These are phyloP conservation scores for Rutstroemia sydowiana DNA, from an alignment of 2,329 filamentous ascomycete genomes.

Conservation along the genomic window DNA sequence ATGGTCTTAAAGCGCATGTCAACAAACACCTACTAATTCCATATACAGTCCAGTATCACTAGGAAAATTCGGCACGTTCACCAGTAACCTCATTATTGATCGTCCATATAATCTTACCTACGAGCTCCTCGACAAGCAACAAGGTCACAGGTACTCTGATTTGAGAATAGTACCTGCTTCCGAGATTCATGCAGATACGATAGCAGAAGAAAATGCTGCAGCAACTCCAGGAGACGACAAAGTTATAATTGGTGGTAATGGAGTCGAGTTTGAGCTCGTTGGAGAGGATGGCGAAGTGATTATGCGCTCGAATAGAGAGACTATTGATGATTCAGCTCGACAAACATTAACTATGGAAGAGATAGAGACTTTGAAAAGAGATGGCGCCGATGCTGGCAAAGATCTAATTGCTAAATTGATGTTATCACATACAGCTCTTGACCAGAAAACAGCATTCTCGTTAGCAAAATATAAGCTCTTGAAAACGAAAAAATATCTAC, in stretches of 20 bases:
- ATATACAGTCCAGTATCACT: conserved; percentile 67
- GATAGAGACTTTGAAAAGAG: conserved; percentile 63
- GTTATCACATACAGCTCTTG: conserved; percentile 78
- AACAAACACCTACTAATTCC: conserved; percentile 14
- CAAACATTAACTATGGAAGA: conserved; percentile 70
- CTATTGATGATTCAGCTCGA: conserved; percentile 53
- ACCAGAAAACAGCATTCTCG: conserved; percentile 91
- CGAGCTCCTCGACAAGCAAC: conserved; percentile 68
- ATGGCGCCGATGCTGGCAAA: conserved; percentile 71
- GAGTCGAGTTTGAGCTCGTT: conserved; percentile 39
- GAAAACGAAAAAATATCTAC: conserved; percentile 90
- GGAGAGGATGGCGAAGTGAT: conserved; percentile 43
- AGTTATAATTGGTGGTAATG: conserved; percentile 36
- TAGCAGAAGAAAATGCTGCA: conserved; percentile 44
- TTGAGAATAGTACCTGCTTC: conserved; percentile 72
- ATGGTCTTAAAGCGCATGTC: neutral
- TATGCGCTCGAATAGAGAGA: conserved; percentile 50
- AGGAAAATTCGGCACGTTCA: conserved; percentile 88
- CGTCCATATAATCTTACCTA: conserved; percentile 88
- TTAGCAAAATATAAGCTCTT: conserved; percentile 92
- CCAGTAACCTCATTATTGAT: conserved; percentile 82
- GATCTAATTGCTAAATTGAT: conserved; percentile 92
- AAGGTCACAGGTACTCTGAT: conserved; percentile 56
- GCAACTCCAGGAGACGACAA: conserved; percentile 34
- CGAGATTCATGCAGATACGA: conserved; percentile 77